A percentile compares a stretch with the other conserved stretches of the same genome.
Evolutionary conservation across 352 stramenopile genomes (phyloP).

Genomic region (Phytophthora hybrid): DNA sequence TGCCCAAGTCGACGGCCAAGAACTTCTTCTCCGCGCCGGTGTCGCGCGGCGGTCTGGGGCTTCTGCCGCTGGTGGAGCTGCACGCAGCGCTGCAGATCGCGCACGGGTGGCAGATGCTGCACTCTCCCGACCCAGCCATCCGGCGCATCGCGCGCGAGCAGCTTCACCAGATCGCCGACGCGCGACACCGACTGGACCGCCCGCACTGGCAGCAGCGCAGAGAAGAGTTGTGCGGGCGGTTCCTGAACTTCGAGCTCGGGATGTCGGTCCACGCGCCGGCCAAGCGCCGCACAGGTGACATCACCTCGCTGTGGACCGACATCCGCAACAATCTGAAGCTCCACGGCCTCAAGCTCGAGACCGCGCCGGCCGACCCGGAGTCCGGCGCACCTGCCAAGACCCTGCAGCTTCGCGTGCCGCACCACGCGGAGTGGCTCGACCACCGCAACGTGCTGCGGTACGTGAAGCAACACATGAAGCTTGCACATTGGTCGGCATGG

Average conservation of each 20-base stretch:
- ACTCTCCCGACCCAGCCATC: constrained; percentile 1
- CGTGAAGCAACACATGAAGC: not conserved
- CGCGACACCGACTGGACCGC: not conserved
- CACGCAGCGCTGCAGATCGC: too few relatives aligned
- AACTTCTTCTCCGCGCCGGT: too few relatives aligned
- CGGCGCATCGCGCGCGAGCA: constrained; percentile 14
- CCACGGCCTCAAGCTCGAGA: too few relatives aligned
- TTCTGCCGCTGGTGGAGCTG: too few relatives aligned
- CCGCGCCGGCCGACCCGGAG: not conserved
- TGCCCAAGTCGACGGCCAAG: too few relatives aligned
- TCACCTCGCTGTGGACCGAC: constrained; percentile 23
- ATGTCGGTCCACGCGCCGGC: not conserved
- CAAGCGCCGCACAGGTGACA: constrained; percentile 12
- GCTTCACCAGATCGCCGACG: constrained; percentile 17
- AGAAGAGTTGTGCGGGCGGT: not conserved
- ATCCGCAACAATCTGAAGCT: constrained; percentile 3
- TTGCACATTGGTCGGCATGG: too few relatives aligned
- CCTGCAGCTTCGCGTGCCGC: constrained; percentile 19
- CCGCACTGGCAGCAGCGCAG: not conserved
- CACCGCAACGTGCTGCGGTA: not conserved
- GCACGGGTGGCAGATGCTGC: too few relatives aligned
- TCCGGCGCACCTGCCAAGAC: not conserved
- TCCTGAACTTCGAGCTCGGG: constrained; percentile 4
- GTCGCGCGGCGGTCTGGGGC: too few relatives aligned
- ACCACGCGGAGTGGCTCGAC: constrained; percentile 9